Evolutionary conservation across 176 grass and related monocot genomes (phyloP), one percentile per base, ranked within the genome.

Genomic region (Triticum timopheevii): DNA sequence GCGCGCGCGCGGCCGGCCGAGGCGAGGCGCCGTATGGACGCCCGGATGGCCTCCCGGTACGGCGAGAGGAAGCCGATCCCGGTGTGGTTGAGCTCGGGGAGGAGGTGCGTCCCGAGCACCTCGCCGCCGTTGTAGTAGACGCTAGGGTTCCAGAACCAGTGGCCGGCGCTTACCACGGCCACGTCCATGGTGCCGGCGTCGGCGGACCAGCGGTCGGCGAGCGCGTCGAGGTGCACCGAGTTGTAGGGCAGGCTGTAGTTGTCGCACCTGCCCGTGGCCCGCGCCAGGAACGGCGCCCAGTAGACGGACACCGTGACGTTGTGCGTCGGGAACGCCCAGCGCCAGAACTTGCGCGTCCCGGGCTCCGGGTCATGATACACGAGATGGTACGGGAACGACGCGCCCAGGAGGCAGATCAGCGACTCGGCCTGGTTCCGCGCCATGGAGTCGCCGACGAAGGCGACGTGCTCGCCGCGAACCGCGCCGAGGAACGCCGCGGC

Each of bases 81-180:
- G 31, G 94, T 97, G 87, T 90, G 52, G 85, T 92, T 93, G 44
- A 90, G 33, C 11, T 82, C 64, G 0, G 85, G 73, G 24, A 65
- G 38, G 25, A 24, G 52, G 61, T 93, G 89, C 40, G 82, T 79
- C 16, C 92, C 94, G n/a, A 97, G 4, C 62, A 90, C 66, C 66
- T 34, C 64, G 54, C 88, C 68, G 77, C 68, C 72, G 84, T 90
- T 89, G 80, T 88, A 56, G 87, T 90, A 97, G 38, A 93, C 5
- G n/a, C 13, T 65, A 0, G 85, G 82, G 82, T 85, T 83, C 61
- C 89, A 82, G 81, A 93, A 86, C 94, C 94, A 96, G 83, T 96
- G 94, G 13, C 85, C 89, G 1, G 79, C 13, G 58, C 19, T 76
- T 27, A 96, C 35, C 20, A 96, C 87, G 3, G 25, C 80, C 3